Conservation (phyloP, 2,329 filamentous ascomycete genomes). For the Fusarium bulbicola region DNA sequence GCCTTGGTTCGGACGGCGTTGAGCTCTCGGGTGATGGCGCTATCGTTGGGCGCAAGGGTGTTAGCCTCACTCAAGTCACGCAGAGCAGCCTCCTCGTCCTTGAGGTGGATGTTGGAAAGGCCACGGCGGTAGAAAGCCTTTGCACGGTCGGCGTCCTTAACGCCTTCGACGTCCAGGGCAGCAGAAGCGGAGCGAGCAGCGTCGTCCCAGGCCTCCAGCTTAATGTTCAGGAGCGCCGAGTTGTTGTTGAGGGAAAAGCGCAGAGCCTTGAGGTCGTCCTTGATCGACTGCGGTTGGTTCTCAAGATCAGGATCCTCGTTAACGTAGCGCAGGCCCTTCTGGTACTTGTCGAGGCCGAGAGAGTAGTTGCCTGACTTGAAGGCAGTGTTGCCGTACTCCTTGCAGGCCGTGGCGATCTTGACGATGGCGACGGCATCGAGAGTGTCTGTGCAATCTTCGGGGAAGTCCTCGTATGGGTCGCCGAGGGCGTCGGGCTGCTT, state of each 20-base stretch:
- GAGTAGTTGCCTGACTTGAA: slow-evolving; percentile 82
- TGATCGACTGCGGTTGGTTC: slow-evolving; percentile 74
- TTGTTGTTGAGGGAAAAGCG: slow-evolving; percentile 91
- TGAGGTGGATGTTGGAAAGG: slow-evolving; percentile 76
- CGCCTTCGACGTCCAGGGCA: slow-evolving; percentile 73
- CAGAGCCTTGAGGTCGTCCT: slow-evolving; percentile 73
- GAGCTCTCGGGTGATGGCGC: slow-evolving; percentile 78
- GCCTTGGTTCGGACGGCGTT: slow-evolving; percentile 80
- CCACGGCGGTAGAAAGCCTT: slow-evolving; percentile 91
- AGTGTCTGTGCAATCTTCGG: slow-evolving; percentile 77
- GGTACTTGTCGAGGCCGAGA: slow-evolving; percentile 87
- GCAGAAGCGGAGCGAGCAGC: slow-evolving; percentile 74
- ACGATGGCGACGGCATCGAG: slow-evolving; percentile 75
- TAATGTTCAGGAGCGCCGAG: slow-evolving; percentile 84
- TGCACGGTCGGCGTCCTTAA: slow-evolving; percentile 80
- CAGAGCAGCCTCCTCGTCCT: slow-evolving; percentile 85
- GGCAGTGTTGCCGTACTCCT: slow-evolving; percentile 90
- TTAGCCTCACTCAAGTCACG: slow-evolving; percentile 79
- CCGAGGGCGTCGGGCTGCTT: slow-evolving; percentile 82
- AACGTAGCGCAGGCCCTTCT: slow-evolving; percentile 90
- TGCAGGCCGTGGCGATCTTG: slow-evolving; percentile 84
- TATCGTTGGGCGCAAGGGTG: slow-evolving; percentile 78
- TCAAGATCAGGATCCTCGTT: slow-evolving; percentile 84
- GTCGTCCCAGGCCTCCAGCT: slow-evolving; percentile 77
- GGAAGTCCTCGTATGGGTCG: slow-evolving; percentile 95